Evolutionary conservation across 768 basidiomycete species (phyloP).

Genomic region (Termitomyces sp.): DNA sequence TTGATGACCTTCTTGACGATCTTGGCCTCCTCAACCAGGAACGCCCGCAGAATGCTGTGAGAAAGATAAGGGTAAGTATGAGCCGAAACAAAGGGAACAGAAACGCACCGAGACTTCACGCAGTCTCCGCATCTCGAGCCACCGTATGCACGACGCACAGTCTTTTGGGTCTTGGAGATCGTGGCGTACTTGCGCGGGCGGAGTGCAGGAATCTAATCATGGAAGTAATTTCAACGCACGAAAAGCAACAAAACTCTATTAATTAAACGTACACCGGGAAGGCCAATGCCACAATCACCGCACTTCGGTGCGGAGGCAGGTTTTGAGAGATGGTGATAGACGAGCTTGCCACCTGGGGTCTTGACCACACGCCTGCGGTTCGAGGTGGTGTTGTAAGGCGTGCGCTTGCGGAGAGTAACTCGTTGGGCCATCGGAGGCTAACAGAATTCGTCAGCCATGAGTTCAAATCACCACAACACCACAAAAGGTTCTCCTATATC

Average conservation of each 20-base stretch:
- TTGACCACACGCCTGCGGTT: constrained; percentile 94
- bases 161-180: constrained; percentile 97
- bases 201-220: constrained; percentile 80
- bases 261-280: constrained; percentile 78
- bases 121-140: constrained; percentile 96
- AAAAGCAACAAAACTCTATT: not conserved
- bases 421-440: constrained; percentile 87
- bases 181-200: constrained; percentile 95
- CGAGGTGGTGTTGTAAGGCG: constrained; percentile 97
- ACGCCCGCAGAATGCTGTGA: constrained; percentile 90
- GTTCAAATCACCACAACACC: not conserved
- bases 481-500: not conserved
- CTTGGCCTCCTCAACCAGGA: constrained; percentile 99
- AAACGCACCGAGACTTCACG: constrained; percentile 85
- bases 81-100: not conserved
- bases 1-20: constrained; percentile 99
- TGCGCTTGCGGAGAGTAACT: constrained; percentile 98
- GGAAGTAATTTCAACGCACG: not conserved
- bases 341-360: constrained; percentile 97
- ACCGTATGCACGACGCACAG: constrained; percentile 94
- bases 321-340: constrained; percentile 98
- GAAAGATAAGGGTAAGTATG: constrained; percentile 11
- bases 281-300: constrained; percentile 94
- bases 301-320: constrained; percentile 89
- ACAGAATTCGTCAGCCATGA: constrained; percentile 4